phyloP scores from a whole-genome alignment of 441 rosid genomes.

The Croton setiger region DNA sequence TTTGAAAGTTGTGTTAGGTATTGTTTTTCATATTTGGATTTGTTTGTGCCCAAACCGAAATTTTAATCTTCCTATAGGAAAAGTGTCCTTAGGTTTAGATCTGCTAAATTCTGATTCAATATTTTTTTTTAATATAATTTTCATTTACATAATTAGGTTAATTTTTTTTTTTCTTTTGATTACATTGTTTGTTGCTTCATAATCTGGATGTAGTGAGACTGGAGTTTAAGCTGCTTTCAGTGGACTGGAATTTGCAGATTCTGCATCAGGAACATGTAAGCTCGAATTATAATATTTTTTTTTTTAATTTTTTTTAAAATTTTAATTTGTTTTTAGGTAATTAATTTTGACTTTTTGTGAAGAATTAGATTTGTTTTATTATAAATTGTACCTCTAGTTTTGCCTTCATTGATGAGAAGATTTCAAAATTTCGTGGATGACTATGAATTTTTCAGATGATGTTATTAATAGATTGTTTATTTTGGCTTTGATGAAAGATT shows the following conservation, averaged over 20 bases:
- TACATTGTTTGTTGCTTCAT: constrained; percentile 10
- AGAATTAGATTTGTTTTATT: not conserved
- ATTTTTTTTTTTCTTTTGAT: not conserved
- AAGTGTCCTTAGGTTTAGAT: constrained; percentile 40
- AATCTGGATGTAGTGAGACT: constrained; percentile 33
- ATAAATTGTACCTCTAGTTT: not conserved
- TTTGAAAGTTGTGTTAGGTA: constrained; percentile 16
- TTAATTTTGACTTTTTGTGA: constrained; percentile 8
- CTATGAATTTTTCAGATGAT: not conserved
- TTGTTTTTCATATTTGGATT: constrained; percentile 32
- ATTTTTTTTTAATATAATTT: constrained; percentile 6
- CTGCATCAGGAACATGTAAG: constrained; percentile 56
- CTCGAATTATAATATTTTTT: constrained; percentile 15
- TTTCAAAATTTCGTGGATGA: constrained; percentile 12
- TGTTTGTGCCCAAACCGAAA: constrained; percentile 29
- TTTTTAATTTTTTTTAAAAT: constrained; percentile 8
- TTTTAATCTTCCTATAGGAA: constrained; percentile 11
- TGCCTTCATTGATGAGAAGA: constrained; percentile 4
- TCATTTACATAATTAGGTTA: constrained; percentile 14
- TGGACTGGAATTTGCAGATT: constrained; percentile 35
- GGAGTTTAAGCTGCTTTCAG: constrained; percentile 47
- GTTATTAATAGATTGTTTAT: constrained; percentile 1
- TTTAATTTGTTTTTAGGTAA: not conserved
- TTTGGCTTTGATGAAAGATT: not conserved
- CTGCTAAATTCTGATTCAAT: constrained; percentile 31